Percentiles rank a stretch among this genome's conserved stretches.
Conservation (phyloP, 2,329 filamentous ascomycete species). For the Mycosphaerelloides madeirae region DNA sequence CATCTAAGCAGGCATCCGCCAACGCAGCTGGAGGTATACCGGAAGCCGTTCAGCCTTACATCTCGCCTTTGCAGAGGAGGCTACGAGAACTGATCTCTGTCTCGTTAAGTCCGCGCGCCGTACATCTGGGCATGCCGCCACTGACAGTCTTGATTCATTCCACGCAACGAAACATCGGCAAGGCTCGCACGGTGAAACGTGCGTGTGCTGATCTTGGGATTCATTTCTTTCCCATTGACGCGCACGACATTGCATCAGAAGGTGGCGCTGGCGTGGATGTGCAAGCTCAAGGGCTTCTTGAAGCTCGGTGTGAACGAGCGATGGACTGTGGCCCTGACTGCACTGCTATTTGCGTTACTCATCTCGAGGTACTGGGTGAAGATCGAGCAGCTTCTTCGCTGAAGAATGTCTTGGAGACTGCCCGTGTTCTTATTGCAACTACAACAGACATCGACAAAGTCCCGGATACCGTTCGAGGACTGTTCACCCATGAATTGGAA, state of each 20-base stretch:
- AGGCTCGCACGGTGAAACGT: constrained; percentile 68
- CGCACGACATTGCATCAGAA: constrained; percentile 92
- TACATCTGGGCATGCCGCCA: constrained; percentile 81
- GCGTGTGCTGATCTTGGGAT: constrained; percentile 86
- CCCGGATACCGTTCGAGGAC: constrained; percentile 77
- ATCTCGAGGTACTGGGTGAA: constrained; percentile 85
- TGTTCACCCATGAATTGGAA: constrained; percentile 94
- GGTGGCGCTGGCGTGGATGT: constrained; percentile 82
- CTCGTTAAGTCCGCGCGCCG: constrained; percentile 79
- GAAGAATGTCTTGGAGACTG: constrained; percentile 74
- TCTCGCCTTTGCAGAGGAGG: constrained; percentile 52
- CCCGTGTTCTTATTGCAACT: constrained; percentile 82
- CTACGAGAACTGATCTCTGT: constrained; percentile 81
- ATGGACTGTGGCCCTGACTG: constrained; percentile 80
- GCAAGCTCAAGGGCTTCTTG: constrained; percentile 87
- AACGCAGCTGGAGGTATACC: constrained; percentile 23
- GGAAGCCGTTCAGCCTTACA: constrained; percentile 39
- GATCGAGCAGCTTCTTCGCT: constrained; percentile 84
- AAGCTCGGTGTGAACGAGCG: constrained; percentile 80
- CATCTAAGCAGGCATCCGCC: constrained; percentile 49
- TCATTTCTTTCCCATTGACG: constrained; percentile 83
- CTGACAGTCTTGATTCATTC: constrained; percentile 84
- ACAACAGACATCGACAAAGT: constrained; percentile 95
- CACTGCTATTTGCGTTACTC: constrained; percentile 79
- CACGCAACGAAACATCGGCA: constrained; percentile 89